Base-by-base conservation (phyloP, 2,329 filamentous ascomycete species). In the Hymenoscyphus linearis region DNA sequence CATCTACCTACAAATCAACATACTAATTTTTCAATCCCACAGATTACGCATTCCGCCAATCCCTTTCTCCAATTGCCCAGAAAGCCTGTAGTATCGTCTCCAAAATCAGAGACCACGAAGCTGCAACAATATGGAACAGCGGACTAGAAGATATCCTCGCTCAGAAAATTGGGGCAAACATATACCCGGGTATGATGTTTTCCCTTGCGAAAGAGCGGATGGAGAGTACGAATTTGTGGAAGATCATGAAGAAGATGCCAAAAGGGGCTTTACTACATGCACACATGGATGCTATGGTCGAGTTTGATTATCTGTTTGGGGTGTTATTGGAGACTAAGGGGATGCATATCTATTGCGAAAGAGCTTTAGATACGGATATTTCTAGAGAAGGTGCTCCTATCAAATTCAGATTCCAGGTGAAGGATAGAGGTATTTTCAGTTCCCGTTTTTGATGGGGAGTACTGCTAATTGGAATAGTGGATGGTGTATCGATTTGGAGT, bases 151-250 rank as follows among this genome's bases (percentile, higher is more conserved):
- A 93, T 70, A 80, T 80, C 52, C 77, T 91, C 2, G 86, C 87
- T 3, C 82, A 83, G 65, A 77, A 84, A 60, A 78, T 76, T n/a
- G 80, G 85, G 68, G 82, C 85, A 63, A 84, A 85, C 67, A 78
- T 93, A 57, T 91, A 89, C 72, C 91, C 91, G 0, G 93, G 93
- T 12, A 96, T 96, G 88, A 95, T 96, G 89, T 97, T 96, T 76
- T 87, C 84, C 37, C 81, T 93, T 37, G 91, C 91, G 68, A 93
- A 92, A 74, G 83, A 86, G n/a, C 85, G 85, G 40, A 96, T 96
- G 85, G 91, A 96, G 75, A 80, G 81, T 67, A 96, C 91, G 14
- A 86, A 86, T 70, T 80, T 97, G 26, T 98, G 91, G 91, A 82
- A 85, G 66, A 95, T 97, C 68, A 83, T 96, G 16, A 84, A 87